A percentile compares a stretch with the other conserved stretches of the same genome.
phyloP scores from a whole-genome alignment of 2,329 filamentous ascomycete species.

The Aureobasidium zeae region DNA sequence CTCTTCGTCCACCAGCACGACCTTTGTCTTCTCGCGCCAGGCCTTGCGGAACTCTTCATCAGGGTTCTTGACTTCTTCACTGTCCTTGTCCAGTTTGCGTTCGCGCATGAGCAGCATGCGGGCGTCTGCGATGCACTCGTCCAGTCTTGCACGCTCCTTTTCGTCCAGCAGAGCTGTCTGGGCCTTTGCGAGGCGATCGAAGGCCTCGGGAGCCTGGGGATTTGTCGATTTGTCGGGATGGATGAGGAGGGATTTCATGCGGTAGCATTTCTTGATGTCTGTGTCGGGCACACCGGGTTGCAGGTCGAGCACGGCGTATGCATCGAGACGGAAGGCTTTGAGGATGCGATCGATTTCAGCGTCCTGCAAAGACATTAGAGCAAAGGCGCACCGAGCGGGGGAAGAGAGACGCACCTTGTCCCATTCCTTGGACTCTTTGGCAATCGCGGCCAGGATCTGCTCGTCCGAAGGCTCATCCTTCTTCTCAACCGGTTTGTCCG shows the following conservation, averaged over 20 bases:
- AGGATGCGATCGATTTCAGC: slow-evolving; percentile 92
- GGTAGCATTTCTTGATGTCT: slow-evolving; percentile 90
- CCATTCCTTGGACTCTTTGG: slow-evolving; percentile 80
- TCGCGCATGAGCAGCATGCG: slow-evolving; percentile 91
- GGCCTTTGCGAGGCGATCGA: slow-evolving; percentile 92
- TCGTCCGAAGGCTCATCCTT: slow-evolving; percentile 39
- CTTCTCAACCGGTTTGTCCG: slow-evolving; percentile 36
- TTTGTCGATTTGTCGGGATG: slow-evolving; percentile 98
- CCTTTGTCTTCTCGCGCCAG: slow-evolving; percentile 84
- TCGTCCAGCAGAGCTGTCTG: slow-evolving; percentile 88
- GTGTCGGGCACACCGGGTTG: slow-evolving; percentile 91
- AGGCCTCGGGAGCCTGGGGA: slow-evolving; percentile 81
- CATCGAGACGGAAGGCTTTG: slow-evolving; percentile 73
- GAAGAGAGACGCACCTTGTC: slow-evolving; percentile 54
- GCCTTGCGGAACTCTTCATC: slow-evolving; percentile 71
- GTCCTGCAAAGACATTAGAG: slow-evolving; percentile 49
- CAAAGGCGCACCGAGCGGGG: neutral
- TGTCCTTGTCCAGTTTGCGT: slow-evolving; percentile 85
- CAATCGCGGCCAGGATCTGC: slow-evolving; percentile 71
- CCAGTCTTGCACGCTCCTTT: slow-evolving; percentile 75
- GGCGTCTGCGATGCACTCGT: slow-evolving; percentile 93
- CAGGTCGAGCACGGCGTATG: slow-evolving; percentile 89
- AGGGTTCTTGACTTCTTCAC: slow-evolving; percentile 62
- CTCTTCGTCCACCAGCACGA: slow-evolving; percentile 89
- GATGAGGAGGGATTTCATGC: slow-evolving; percentile 96